Evolutionary conservation across 192 early-diverging fungal genomes (phyloP), one percentile per base, ranked within the genome.

Genomic region (Geranomyces variabilis): DNA sequence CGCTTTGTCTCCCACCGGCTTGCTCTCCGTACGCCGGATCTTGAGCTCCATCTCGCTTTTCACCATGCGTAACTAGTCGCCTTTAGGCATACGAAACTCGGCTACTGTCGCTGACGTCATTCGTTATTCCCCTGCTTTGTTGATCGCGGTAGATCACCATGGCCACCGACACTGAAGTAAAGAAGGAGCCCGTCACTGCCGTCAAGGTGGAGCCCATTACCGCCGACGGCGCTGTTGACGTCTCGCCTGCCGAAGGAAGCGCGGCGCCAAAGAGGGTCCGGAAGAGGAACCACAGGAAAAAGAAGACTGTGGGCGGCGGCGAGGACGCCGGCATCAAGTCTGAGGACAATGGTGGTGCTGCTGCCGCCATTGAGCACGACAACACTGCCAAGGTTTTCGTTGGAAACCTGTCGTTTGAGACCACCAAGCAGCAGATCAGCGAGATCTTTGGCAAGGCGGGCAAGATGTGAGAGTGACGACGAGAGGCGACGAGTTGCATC

Each of bases 391-490:
- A 96, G 88, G 93, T 94, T 51, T 98, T 97, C 87, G 93, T 95
- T 33, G 94, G 96, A 59, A 98, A 98, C 87, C 84, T 98, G 65
- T 80, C 94, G 28, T 97, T 96, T 86, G 78, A 86, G 75, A 93
- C 93, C 63, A 95, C 86, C 44, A 88, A 95, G 76, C 88, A 83
- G 47, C 85, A 90, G 76, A 87, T 99, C 46, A 78, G 80, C 58
- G 87, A 90, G 36, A 89, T 90, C 77, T 97, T 96, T 78, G 79
- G 77, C 73, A 66, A 78, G 29, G 81, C 87, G 49, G 91, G 87
- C 67, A 84, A 89, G 73, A 92, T 93, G 88, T 91, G 88, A 85
- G 91, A 90, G 51, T 47, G 10, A 19, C 46, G 12, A 47, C 46
- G 19, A n/a, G n/a, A n/a, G n/a, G n/a, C n/a, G n/a, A n/a, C n/a